Evolutionary conservation across 192 early-diverging fungal genomes (phyloP), one percentile per base, ranked within the genome.

Genomic region (Bifiguratus adelaidae): DNA sequence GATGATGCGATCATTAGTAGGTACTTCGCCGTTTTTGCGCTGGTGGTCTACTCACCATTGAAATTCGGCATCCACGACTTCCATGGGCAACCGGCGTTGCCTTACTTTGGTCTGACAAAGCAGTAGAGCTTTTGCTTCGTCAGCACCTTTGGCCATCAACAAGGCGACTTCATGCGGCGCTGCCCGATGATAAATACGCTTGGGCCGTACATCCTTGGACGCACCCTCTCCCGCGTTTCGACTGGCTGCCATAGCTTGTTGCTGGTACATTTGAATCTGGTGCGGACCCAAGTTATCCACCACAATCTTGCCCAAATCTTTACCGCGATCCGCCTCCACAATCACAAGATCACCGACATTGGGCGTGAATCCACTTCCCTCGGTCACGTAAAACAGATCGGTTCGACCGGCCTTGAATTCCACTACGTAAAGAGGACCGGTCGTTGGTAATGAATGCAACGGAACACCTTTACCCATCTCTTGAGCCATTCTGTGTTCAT

Each of bases 31-130:
- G 32, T 34, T 34, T 34, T 0, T 34, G 32, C 15, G 15, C 15
- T 33, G 32, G 32, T 8, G 32, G n/a, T 33, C 40, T 5, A 43
- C 58, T 50, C 65, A 86, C 88, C 92, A 97, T 69, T 97, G 95
- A 53, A 86, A 97, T 70, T 97, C 95, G 18, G 95, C 95, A 56
- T 94, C 90, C 3, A 92, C 86, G 33, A 97, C 81, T 49, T 89
- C 78, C 95, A 97, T 97, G 8, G 88, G 86, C 35, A 97, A 69
- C 49, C 82, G 83, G 68, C 85, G 88, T 57, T 91, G 85, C 46
- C 83, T 68, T 47, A 89, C 90, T 60, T 92, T 95, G 24, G 67
- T 67, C 58, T 91, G 91, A 58, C 92, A 95, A 29, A 89, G 76
- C 40, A 73, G 65, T 63, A 88, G 75, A 18, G 95, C 89, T 56